Conservation (phyloP, 208 protist species). For the Polymyxa betae region DNA sequence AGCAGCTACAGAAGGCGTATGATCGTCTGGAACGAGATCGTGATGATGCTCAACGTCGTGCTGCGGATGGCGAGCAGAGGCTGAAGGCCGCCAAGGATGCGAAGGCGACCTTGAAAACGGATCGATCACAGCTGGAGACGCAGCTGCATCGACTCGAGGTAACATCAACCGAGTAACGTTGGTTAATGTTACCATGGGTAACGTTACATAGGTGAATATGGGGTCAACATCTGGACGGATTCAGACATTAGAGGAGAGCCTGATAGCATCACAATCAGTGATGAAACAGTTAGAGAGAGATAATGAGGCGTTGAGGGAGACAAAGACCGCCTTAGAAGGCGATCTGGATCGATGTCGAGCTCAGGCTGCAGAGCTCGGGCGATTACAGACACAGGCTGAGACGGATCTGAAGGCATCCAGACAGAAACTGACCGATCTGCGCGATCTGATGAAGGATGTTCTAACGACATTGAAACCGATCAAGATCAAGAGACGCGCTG, state of each 20-base stretch:
- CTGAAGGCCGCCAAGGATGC: neutral
- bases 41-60: neutral
- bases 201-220: neutral
- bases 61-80: neutral
- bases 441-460: neutral
- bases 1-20: neutral
- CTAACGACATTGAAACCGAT: neutral
- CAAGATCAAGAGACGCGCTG: neutral
- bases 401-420: too few relatives aligned
- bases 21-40: neutral
- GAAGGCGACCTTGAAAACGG: neutral
- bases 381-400: too few relatives aligned
- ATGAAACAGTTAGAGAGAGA: neutral
- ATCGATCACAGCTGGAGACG: neutral
- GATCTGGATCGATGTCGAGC: too few relatives aligned
- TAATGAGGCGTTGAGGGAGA: too few relatives aligned
- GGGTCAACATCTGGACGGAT: neutral
- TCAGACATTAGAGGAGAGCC: neutral
- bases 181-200: neutral
- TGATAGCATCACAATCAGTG: neutral
- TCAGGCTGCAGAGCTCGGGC: too few relatives aligned
- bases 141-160: neutral
- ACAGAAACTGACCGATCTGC: neutral
- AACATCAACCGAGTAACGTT: neutral
- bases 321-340: neutral